A percentile compares a stretch with the other conserved stretches of the same genome.
Conservation (phyloP, 371 early-diverging fungal species). For the Rhizopus stolonifer region DNA sequence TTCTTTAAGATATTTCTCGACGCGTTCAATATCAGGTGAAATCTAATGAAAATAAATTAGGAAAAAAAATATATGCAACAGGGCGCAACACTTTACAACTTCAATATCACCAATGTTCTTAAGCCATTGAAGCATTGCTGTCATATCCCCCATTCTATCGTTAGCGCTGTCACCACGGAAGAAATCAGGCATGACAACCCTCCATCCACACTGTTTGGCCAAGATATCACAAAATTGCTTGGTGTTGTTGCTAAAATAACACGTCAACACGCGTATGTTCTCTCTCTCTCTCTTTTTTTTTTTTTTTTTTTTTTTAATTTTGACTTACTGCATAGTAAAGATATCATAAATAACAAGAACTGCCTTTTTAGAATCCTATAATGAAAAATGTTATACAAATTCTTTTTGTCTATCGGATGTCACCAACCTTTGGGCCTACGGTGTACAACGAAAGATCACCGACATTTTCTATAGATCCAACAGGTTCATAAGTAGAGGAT, state of each 20-base stretch:
- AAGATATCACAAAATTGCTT: slow-evolving; percentile 69
- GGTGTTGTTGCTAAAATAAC: slow-evolving; percentile 41
- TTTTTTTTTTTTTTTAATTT: neutral
- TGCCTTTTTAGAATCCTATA: slow-evolving; percentile 43
- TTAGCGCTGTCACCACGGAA: slow-evolving; percentile 46
- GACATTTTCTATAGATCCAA: slow-evolving; percentile 49
- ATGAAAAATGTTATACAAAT: neutral
- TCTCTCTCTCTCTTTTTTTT: too few species aligned
- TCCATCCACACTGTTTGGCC: slow-evolving; percentile 53
- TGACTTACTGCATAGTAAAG: slow-evolving; percentile 41
- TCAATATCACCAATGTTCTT: slow-evolving; percentile 37
- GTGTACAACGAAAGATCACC: slow-evolving; percentile 42
- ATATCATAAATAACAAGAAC: slow-evolving; percentile 53
- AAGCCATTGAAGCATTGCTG: slow-evolving; percentile 37
- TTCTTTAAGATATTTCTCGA: slow-evolving; percentile 36
- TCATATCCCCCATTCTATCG: slow-evolving; percentile 24
- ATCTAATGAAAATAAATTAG: slow-evolving; percentile 10
- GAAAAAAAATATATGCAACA: too few species aligned
- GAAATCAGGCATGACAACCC: slow-evolving; percentile 68
- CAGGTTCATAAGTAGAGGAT: slow-evolving; percentile 50
- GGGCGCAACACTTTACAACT: slow-evolving; percentile 15
- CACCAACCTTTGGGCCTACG: slow-evolving; percentile 34
- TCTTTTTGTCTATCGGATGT: neutral
- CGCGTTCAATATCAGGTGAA: slow-evolving; percentile 35
- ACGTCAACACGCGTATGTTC: neutral